Evolutionary conservation across 2,329 filamentous ascomycete genomes (phyloP), one percentile per base, ranked within the genome.

Genomic region (Stachybotrys chlorohalonatus): DNA sequence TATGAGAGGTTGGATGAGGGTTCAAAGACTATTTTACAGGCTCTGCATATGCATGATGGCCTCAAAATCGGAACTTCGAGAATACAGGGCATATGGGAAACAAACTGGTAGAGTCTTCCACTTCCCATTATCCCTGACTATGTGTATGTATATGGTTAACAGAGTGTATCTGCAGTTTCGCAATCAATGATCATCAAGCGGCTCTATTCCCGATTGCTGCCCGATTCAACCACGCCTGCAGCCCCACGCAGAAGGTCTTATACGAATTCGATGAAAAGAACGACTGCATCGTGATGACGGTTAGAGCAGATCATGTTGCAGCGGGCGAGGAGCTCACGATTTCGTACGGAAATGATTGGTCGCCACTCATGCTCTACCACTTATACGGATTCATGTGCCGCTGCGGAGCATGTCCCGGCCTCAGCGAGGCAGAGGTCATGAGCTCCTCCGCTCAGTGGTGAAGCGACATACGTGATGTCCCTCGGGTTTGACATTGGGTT

Each of bases 181-280:
- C 63, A 1, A 62, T 64, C 8, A 47, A 36, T 1, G 54, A 55
- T 1, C 58, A 59, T 3, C 59, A 64, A 7, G 73, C 70, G 0
- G 72, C 70, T 1, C 57, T 83, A 2, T 82, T 81, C 55, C 70
- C 76, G 1, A 68, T 79, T 6, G 78, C 75, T 0, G 76, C 80
- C 0, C 72, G 81, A 2, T 83, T 85, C 66, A 85, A 85, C 62
- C 82, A 85, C 61, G 75, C 80, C 0, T 85, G 82, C 60, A 56
- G 59, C 1, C 69, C 73, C 0, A 63, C 59, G 3, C 63, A 71
- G 53, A 80, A 75, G 48, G 62, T 81, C 31, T 58, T 66, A 1
- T 83, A 78, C 60, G 58, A 50, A 1, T 81, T 73, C 58, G 70
- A 78, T 52, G 6, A 52, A 0, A 47, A 54, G 0, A 55, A 58